These are phyloP conservation scores for Sisymbrium irio DNA, from an alignment of 345 rosid genomes.

Conservation along the genomic window DNA sequence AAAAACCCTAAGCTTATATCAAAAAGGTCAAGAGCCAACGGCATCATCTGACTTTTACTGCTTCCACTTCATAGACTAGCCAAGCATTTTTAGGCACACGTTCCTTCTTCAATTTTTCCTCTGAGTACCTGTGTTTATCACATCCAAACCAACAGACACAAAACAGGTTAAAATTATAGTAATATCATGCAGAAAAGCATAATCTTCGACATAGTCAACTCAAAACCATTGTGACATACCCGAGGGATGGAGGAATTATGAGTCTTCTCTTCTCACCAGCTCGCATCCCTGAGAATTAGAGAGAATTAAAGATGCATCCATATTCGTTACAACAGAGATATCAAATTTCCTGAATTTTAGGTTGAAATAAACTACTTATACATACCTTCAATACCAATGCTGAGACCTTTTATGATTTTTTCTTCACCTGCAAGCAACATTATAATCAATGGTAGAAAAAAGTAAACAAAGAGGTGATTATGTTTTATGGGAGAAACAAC, in stretches of 20 bases:
- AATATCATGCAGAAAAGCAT: background rate
- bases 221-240: conserved; percentile 44
- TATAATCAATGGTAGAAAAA: background rate
- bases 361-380: background rate
- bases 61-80: conserved; percentile 70
- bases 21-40: background rate
- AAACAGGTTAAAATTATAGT: background rate
- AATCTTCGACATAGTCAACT: background rate
- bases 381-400: conserved; percentile 63
- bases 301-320: background rate
- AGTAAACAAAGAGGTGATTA: background rate
- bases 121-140: conserved; percentile 47
- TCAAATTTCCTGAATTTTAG: background rate
- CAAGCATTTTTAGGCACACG: conserved; percentile 66
- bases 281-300: conserved; percentile 77
- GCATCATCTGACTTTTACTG: conserved; percentile 49
- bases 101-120: conserved; percentile 41
- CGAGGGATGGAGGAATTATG: conserved; percentile 67
- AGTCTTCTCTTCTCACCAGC: conserved; percentile 83
- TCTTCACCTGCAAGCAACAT: conserved; percentile 37
- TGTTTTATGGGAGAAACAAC: conserved; percentile 1
- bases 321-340: background rate
- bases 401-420: conserved; percentile 45
- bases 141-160: conserved; percentile 7
- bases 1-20: background rate